Percentiles rank a stretch among this genome's conserved stretches.
Conservation (phyloP, 202 grass and related monocot species). For the Musa balbisiana region DNA sequence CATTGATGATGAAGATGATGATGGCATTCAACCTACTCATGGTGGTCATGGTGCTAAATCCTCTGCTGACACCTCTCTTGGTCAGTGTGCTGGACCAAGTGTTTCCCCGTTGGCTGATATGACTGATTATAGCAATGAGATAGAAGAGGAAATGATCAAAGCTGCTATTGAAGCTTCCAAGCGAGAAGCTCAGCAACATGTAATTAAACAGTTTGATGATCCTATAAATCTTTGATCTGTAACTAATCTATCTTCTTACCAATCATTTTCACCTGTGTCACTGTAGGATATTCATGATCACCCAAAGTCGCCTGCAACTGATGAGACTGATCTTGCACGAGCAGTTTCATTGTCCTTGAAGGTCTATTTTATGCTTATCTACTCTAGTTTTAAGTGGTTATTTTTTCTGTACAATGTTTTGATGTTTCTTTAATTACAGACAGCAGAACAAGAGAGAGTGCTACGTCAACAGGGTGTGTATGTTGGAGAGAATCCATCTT, state of each 20-base stretch:
- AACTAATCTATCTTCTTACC: background rate
- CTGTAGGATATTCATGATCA: background rate
- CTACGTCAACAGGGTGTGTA: slow-evolving; percentile 29
- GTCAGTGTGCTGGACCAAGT: slow-evolving; percentile 44
- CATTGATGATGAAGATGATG: slow-evolving; percentile 63
- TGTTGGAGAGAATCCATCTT: slow-evolving; percentile 35
- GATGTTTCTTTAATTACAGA: slow-evolving; percentile 25
- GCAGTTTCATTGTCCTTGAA: slow-evolving; percentile 69
- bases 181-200: slow-evolving; percentile 48
- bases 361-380: slow-evolving; percentile 26
- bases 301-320: slow-evolving; percentile 11
- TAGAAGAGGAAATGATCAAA: slow-evolving; percentile 94
- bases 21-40: slow-evolving; percentile 23
- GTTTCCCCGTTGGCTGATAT: slow-evolving; percentile 42
- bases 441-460: slow-evolving; percentile 47
- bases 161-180: slow-evolving; percentile 97
- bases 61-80: slow-evolving; percentile 18
- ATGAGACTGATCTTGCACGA: slow-evolving; percentile 38
- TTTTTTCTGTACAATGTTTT: slow-evolving; percentile 17
- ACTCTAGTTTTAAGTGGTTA: slow-evolving; percentile 4
- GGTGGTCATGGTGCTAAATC: slow-evolving; percentile 34
- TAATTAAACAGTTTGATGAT: slow-evolving; percentile 15
- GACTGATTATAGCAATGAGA: slow-evolving; percentile 66
- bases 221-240: background rate
- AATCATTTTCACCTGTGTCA: background rate